Conservation (phyloP, 805 yeast species). For the Myxozyma udenii region DNA sequence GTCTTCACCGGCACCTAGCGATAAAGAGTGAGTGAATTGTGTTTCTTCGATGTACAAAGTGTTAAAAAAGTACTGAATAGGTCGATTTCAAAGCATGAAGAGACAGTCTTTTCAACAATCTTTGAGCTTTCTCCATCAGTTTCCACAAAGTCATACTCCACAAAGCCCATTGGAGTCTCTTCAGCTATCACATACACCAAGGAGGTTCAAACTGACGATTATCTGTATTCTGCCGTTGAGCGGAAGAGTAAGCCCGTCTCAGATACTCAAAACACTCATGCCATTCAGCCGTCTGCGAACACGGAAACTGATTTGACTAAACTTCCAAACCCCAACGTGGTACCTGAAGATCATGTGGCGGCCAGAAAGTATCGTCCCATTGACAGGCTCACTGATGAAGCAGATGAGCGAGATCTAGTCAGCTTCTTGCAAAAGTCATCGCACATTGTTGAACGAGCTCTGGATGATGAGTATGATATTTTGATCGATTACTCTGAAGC, state of each 20-base stretch:
- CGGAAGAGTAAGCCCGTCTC: too few relatives aligned
- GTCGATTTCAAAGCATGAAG: not conserved
- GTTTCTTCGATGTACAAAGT: not conserved
- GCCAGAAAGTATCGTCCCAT: not conserved
- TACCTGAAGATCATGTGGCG: not conserved
- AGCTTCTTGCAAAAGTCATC: slow-evolving; percentile 26
- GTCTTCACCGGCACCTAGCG: not conserved
- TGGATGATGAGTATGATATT: slow-evolving; percentile 36
- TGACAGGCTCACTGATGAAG: not conserved
- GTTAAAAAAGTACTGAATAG: not conserved
- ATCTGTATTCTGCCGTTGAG: too few relatives aligned
- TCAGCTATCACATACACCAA: too few relatives aligned
- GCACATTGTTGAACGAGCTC: slow-evolving; percentile 37
- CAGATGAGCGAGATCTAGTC: too few relatives aligned
- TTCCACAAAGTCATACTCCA: too few relatives aligned
- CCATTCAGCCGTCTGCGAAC: not conserved
- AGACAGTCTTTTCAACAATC: slow-evolving; percentile 6
- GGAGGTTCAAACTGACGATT: slow-evolving; percentile 35
- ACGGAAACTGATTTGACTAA: not conserved
- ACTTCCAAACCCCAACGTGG: not conserved
- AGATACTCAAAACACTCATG: too few relatives aligned
- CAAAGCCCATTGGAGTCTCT: too few relatives aligned
- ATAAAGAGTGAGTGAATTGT: not conserved
- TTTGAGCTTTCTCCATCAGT: not conserved
- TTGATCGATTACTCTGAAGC: slow-evolving; percentile 36